Evolutionary conservation across 148 eudicot genomes (phyloP), one percentile per base, ranked within the genome.

Genomic region (Linanthus parryae): DNA sequence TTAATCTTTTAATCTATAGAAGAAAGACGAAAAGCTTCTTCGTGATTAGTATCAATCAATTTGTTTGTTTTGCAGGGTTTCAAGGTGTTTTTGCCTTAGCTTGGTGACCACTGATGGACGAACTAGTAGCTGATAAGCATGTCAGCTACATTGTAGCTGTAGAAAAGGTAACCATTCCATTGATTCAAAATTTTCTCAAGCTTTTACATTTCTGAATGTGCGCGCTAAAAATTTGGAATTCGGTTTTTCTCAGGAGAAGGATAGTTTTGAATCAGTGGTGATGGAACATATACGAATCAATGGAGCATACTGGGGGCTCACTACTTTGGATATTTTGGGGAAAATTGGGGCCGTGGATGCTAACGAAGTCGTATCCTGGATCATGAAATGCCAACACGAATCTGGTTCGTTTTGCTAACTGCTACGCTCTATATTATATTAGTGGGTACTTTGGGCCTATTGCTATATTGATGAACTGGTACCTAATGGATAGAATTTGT

Each of bases 291-390:
- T 84, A 15, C 68, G 90, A 47, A 61, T 92, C 57, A 87, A 81
- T 66, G 98, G 98, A 43, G 98, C 96, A 19, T 92, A 92, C 28
- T 92, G 98, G 98, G 98, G 98, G 52, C 75, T 92, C 66, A 79
- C 85, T 9, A 70, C 98, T 29, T 75, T 92, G 34, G 90, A 92
- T 73, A 75, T 92, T 34, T 65, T 92, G 52, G 88, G 94, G 31
- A 92, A 87, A 76, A 81, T 87, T 68, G 65, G 63, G 29, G 65
- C 48, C 16, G 90, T 84, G 28, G 78, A 87, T 71, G 54, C 75
- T 56, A 85, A 83, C 24, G 87, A 87, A 62, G 78, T 92, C 46
- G 60, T 87, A 52, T 71, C 98, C 41, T 92, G 96, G 96, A 60
- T 92, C 59, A 81, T 92, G 90, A 64, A 80, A 55, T 92, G 98